Percentiles rank a stretch among this genome's conserved stretches.
phyloP scores from a whole-genome alignment of 805 yeast species.

The Starmerella bacillaris region DNA sequence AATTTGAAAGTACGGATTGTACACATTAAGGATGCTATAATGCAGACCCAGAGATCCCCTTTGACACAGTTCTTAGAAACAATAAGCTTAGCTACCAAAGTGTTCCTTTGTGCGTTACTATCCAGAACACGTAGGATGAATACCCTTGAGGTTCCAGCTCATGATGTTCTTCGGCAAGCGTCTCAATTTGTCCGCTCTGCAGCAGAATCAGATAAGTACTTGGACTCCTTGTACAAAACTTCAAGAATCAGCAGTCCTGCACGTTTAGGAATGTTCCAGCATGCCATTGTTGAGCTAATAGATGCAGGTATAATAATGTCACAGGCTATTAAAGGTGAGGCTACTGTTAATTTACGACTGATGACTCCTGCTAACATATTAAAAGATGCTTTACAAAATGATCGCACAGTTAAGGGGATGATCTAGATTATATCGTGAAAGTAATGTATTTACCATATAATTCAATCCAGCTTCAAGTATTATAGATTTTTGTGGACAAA shows the following conservation, averaged over 20 bases:
- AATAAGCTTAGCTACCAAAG: conserved; percentile 50
- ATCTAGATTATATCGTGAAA: conserved; percentile 11
- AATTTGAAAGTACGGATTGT: conserved; percentile 35
- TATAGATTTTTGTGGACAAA: no score
- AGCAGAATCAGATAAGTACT: conserved; percentile 19
- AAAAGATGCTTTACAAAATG: conserved; percentile 39
- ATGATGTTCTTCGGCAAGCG: conserved; percentile 66
- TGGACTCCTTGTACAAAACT: conserved; percentile 11
- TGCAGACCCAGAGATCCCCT: conserved; percentile 64
- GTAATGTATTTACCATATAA: background rate
- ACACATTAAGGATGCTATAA: conserved; percentile 63
- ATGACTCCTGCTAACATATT: conserved; percentile 58
- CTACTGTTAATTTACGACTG: conserved; percentile 45
- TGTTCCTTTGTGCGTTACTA: conserved; percentile 52
- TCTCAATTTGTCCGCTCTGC: conserved; percentile 33
- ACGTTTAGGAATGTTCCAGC: conserved; percentile 42
- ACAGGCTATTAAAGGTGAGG: conserved; percentile 50
- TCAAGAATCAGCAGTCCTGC: conserved; percentile 20
- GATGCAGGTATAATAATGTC: conserved; percentile 63
- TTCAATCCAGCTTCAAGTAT: no score
- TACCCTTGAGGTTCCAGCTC: conserved; percentile 48
- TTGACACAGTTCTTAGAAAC: conserved; percentile 38
- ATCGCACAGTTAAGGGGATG: conserved; percentile 28
- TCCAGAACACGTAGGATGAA: conserved; percentile 50
- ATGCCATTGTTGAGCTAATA: conserved; percentile 45